phyloP scores from a whole-genome alignment of 176 grass and related monocot genomes.

The Phoenix roebelenii region DNA sequence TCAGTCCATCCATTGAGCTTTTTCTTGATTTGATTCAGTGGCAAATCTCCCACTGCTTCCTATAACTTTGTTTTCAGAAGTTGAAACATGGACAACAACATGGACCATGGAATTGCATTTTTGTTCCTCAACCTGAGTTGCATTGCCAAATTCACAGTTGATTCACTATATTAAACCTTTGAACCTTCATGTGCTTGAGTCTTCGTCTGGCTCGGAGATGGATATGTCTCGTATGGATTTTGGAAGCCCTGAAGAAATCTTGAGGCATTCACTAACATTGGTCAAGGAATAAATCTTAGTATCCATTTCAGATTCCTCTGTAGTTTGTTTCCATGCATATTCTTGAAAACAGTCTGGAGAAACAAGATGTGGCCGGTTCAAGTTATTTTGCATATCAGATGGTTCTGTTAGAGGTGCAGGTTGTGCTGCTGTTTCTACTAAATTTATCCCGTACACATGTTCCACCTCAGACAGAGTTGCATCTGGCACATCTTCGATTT shows the following conservation, averaged over 20 bases:
- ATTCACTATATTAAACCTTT: background rate
- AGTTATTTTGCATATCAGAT: background rate
- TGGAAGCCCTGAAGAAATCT: background rate
- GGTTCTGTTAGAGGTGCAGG: background rate
- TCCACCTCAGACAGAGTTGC: background rate
- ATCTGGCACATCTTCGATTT: slow-evolving; percentile 1
- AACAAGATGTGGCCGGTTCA: background rate
- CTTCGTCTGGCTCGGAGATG: background rate
- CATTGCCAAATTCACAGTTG: background rate
- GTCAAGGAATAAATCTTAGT: background rate
- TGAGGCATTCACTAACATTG: background rate
- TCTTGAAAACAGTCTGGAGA: background rate
- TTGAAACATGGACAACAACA: too few species aligned
- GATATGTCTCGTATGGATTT: background rate
- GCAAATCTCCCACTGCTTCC: too few species aligned
- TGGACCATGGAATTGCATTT: background rate
- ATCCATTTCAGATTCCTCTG: background rate
- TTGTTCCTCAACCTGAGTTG: background rate
- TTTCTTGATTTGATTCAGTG: background rate
- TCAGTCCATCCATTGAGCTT: background rate
- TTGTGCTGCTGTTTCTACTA: background rate
- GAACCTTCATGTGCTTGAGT: background rate
- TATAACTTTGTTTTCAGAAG: too few species aligned
- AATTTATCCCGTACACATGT: background rate
- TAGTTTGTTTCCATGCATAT: background rate